Evolutionary conservation across 208 protist species (phyloP).

Genomic region (Crithidia bombi): DNA sequence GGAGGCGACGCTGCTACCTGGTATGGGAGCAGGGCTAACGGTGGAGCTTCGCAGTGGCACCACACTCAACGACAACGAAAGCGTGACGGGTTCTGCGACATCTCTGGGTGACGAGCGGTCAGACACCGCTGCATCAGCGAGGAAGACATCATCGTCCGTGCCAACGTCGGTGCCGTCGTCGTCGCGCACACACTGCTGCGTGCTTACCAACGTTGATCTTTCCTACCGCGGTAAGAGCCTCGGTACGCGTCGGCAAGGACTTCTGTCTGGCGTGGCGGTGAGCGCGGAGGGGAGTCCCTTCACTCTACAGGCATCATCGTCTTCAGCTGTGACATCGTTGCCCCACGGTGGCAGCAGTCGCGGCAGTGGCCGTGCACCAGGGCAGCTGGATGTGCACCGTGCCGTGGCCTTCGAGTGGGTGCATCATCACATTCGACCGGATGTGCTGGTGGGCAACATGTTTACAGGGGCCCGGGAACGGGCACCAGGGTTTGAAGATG

Average conservation of each 20-base stretch:
- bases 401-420: slow-evolving; percentile 64
- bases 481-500: slow-evolving; percentile 65
- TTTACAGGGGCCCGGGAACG: slow-evolving; percentile 54
- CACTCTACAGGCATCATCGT: slow-evolving; percentile 36
- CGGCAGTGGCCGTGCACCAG: slow-evolving; percentile 4
- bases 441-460: slow-evolving; percentile 73
- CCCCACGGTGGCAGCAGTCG: neutral
- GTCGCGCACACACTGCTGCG: slow-evolving; percentile 24
- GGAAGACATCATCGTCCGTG: neutral
- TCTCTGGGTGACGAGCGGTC: too few relatives aligned
- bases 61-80: neutral
- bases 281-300: slow-evolving; percentile 77
- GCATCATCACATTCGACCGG: slow-evolving; percentile 52
- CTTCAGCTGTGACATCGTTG: slow-evolving; percentile 12
- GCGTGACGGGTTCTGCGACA: too few relatives aligned
- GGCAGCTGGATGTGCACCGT: slow-evolving; percentile 64
- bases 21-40: slow-evolving; percentile 49
- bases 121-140: neutral
- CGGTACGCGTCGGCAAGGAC: slow-evolving; percentile 31
- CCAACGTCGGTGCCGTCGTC: neutral
- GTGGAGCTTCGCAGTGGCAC: slow-evolving; percentile 42
- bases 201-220: slow-evolving; percentile 72
- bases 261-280: slow-evolving; percentile 48
- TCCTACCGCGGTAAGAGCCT: slow-evolving; percentile 85
- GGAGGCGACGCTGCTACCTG: slow-evolving; percentile 48